A percentile compares a stretch with the other conserved stretches of the same genome.
Conservation (phyloP, 371 early-diverging fungal species). For the Smittium mucronatum region DNA sequence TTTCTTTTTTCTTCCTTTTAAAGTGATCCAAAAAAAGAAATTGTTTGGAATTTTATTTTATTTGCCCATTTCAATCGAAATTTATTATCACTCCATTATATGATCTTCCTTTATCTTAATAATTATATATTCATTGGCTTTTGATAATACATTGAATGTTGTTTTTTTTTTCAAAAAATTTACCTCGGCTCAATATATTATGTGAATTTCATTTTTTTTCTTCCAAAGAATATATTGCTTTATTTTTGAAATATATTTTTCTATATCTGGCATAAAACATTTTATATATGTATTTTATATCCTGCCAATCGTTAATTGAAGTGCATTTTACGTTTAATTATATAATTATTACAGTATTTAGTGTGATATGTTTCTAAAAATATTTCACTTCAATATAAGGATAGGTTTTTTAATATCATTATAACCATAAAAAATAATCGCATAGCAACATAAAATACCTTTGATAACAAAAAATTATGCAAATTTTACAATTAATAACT, state of each 20-base stretch:
- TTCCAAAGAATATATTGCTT: background rate
- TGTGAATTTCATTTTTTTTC: background rate
- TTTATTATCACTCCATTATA: background rate
- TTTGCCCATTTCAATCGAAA: background rate
- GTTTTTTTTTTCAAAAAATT: background rate
- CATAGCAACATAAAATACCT: too few relatives aligned
- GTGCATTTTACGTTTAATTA: background rate
- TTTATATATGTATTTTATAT: background rate
- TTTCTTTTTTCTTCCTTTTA: background rate
- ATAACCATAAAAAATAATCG: too few relatives aligned
- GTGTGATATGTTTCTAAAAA: too few relatives aligned
- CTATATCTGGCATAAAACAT: background rate
- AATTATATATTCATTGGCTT: background rate
- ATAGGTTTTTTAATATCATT: too few relatives aligned
- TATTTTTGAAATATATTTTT: background rate
- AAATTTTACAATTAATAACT: too few relatives aligned
- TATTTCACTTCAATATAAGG: too few relatives aligned
- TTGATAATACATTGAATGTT: background rate
- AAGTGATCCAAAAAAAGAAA: background rate
- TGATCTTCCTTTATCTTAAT: background rate
- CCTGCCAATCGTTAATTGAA: background rate
- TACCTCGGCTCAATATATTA: background rate
- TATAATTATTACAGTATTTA: background rate
- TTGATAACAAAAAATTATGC: too few relatives aligned
- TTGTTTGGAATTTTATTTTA: background rate